Base-by-base conservation (phyloP, 176 grass and related monocot genomes). In the Aegilops longissima region DNA sequence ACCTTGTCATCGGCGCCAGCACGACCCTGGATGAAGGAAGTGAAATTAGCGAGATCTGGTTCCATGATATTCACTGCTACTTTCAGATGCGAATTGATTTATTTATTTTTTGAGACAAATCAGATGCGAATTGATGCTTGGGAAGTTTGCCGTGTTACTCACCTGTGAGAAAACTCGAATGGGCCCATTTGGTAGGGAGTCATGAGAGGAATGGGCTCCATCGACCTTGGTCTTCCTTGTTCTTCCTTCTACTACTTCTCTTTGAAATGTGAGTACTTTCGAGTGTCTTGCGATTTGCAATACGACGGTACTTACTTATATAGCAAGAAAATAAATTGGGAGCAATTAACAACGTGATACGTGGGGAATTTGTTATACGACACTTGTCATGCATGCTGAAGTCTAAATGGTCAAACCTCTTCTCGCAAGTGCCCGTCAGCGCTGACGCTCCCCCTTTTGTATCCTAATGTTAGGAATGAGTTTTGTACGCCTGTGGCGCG, bases 1-100 rank as follows among this genome's bases (percentile, higher is more conserved):
- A 38, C 78, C 94, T 94, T 6, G 89, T 92, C n/a, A 92, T 67
- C 25, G 94, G 92, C 8, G 90, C 92, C 44, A 94, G 29, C 34
- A 90, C 94, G 70, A 92, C 82, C 66, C 94, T 97, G 79, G 33
- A 38, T 52, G 24, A 78, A 47, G 20, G 78, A 54, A 67, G 9
- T 34, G 44, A 87, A 44, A 73, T 39, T 66, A 27, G 36, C 35
- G 3, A 86, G 4, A 34, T 10, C 47, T 2, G 51, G 21, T 17
- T 24, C 4, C 38, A 30, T 2, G 40, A 16, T 34, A 18, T 58
- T 58, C 17, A 17, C 52, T 5, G 52, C 52, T 56, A 56, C 16
- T 56, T 56, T 16, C 42, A 44, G 42, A 44, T 44, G 42, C 42
- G 42, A 44, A 12, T 12, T 44, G 40, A 42, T 44, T 42, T 10